Conservation (phyloP, 2,329 filamentous ascomycete species). For the Fusarium odoratissimum region DNA sequence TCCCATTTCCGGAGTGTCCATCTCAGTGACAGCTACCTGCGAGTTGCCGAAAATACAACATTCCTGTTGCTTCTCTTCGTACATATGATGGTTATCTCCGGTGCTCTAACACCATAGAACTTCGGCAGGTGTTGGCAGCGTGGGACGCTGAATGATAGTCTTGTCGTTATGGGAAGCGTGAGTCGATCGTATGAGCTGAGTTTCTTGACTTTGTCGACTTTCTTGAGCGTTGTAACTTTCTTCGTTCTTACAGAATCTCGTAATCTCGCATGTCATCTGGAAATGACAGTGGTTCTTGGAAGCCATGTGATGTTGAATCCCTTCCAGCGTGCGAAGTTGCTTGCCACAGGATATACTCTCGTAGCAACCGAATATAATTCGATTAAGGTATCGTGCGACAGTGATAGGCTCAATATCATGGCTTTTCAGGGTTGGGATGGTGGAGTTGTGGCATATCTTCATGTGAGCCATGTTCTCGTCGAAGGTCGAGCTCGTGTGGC, state of each 20-base stretch:
- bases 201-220: background rate
- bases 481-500: slow-evolving; percentile 34
- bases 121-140: background rate
- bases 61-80: background rate
- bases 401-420: slow-evolving; percentile 59
- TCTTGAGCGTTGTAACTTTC: background rate
- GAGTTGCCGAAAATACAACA: background rate
- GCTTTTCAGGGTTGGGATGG: slow-evolving; percentile 52
- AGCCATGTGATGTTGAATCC: slow-evolving; percentile 63
- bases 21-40: too few species aligned
- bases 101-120: too few species aligned
- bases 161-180: background rate
- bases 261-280: slow-evolving; percentile 53
- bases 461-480: slow-evolving; percentile 60
- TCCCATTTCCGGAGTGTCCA: background rate
- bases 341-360: slow-evolving; percentile 65
- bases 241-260: slow-evolving; percentile 48
- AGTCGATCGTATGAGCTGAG: background rate
- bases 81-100: background rate
- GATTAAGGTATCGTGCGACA: slow-evolving; percentile 59
- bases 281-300: slow-evolving; percentile 61
- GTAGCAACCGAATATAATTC: slow-evolving; percentile 60
- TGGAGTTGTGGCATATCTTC: slow-evolving; percentile 60
- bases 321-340: slow-evolving; percentile 55
- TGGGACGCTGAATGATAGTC: background rate